Percentiles rank a stretch among this genome's conserved stretches.
phyloP scores from a whole-genome alignment of 495 filamentous ascomycete genomes.

The Aspergillus bertholletiae region DNA sequence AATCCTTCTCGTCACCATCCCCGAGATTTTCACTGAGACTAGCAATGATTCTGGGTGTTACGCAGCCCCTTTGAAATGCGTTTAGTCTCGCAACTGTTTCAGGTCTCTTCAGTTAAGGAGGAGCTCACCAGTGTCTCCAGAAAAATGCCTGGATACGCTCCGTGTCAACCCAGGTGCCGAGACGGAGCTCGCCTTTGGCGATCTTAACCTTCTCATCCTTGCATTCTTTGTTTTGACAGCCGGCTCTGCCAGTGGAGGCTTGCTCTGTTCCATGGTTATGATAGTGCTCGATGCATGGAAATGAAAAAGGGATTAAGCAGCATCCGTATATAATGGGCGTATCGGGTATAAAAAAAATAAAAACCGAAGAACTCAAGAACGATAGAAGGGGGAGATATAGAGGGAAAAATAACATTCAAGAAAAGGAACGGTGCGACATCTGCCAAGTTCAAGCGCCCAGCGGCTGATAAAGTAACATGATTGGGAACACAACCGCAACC shows the following conservation, averaged over 20 bases:
- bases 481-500: not conserved
- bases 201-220: conserved; percentile 64
- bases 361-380: not conserved
- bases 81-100: not conserved
- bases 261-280: conserved; percentile 50
- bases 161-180: conserved; percentile 62
- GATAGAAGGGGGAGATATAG: not conserved
- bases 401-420: not conserved
- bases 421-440: too few relatives aligned
- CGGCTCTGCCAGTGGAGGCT: conserved; percentile 57
- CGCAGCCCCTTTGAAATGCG: conserved; percentile 66
- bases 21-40: conserved; percentile 50
- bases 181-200: conserved; percentile 68
- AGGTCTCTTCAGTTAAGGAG: not conserved
- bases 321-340: not conserved
- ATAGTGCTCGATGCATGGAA: not conserved
- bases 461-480: not conserved
- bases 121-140: conserved; percentile 76
- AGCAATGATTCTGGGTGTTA: conserved; percentile 59
- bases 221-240: conserved; percentile 65
- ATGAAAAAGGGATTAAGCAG: not conserved
- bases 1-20: conserved; percentile 29
- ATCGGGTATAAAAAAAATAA: not conserved
- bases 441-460: too few relatives aligned
- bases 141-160: conserved; percentile 48